Conservation (phyloP, 805 yeast genomes). For the Soucietia sequanensis region DNA sequence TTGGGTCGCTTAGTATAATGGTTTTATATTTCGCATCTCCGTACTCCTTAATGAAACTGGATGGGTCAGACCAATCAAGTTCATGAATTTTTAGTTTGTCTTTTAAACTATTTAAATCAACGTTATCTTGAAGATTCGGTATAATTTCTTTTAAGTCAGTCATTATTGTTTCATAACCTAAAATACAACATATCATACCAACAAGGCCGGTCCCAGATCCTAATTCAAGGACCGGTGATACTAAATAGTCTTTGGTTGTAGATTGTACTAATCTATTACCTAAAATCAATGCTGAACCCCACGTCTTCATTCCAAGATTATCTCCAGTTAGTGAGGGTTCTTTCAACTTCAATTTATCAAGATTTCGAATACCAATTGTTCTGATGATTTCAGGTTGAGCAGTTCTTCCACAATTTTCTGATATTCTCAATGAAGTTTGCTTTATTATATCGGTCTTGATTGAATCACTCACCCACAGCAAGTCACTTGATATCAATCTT, state of each 20-base stretch:
- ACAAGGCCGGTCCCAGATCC: conserved; percentile 95
- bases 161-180: conserved; percentile 51
- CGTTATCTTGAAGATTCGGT: conserved; percentile 62
- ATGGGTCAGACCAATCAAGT: conserved; percentile 78
- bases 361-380: conserved; percentile 47
- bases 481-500: conserved; percentile 44
- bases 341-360: conserved; percentile 35
- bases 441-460: conserved; percentile 44
- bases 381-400: conserved; percentile 75
- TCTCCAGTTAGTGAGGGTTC: conserved; percentile 91
- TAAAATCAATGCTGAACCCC: conserved; percentile 88
- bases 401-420: conserved; percentile 82
- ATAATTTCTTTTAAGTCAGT: conserved; percentile 84
- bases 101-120: conserved; percentile 46
- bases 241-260: conserved; percentile 12
- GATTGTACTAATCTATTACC: conserved; percentile 49
- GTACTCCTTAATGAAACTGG: conserved; percentile 23
- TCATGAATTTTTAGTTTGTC: conserved; percentile 40
- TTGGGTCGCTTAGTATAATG: conserved; percentile 80
- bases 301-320: conserved; percentile 86
- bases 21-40: conserved; percentile 48
- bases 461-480: conserved; percentile 46
- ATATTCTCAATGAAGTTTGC: conserved; percentile 60
- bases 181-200: conserved; percentile 64
- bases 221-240: conserved; percentile 57